Conservation (phyloP, 169 alveolate genomes). For the Cryptosporidium ryanae region DNA sequence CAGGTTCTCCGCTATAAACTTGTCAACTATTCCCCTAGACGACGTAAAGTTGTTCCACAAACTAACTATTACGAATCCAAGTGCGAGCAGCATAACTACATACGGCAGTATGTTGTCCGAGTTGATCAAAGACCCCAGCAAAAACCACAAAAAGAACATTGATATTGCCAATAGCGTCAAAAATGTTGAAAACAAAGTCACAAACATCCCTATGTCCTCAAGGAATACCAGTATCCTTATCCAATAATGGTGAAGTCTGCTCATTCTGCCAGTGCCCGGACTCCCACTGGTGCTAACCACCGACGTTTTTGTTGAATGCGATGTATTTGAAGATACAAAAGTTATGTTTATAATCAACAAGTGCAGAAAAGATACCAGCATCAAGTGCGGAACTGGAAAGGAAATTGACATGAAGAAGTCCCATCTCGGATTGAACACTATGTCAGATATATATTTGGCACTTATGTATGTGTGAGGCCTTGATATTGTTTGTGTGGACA, state of each 20-base stretch:
- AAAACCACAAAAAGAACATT: constrained; percentile 77
- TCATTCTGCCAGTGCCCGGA: background rate
- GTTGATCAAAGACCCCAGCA: constrained; percentile 78
- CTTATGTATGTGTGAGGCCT: constrained; percentile 25
- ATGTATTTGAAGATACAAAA: constrained; percentile 32
- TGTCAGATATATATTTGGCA: constrained; percentile 25
- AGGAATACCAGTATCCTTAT: constrained; percentile 4
- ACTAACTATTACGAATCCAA: constrained; percentile 74
- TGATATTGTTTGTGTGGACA: constrained; percentile 30
- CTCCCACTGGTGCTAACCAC: background rate
- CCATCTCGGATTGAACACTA: constrained; percentile 66
- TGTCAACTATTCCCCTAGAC: constrained; percentile 77
- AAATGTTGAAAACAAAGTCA: constrained; percentile 69
- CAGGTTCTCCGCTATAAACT: constrained; percentile 77
- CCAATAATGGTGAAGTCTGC: constrained; percentile 17
- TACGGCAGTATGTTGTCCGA: constrained; percentile 79
- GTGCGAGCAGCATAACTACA: constrained; percentile 78
- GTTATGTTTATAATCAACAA: constrained; percentile 41
- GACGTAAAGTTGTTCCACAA: constrained; percentile 76
- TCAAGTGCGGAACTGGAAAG: constrained; percentile 41
- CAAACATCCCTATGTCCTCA: constrained; percentile 68
- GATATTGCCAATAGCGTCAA: constrained; percentile 66
- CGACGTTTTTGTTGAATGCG: background rate
- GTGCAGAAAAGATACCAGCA: constrained; percentile 22
- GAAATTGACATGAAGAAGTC: constrained; percentile 37